Evolutionary conservation across 257 asterid species (phyloP), one percentile per base, ranked within the genome.

Genomic region (Euphrasia confusa): DNA sequence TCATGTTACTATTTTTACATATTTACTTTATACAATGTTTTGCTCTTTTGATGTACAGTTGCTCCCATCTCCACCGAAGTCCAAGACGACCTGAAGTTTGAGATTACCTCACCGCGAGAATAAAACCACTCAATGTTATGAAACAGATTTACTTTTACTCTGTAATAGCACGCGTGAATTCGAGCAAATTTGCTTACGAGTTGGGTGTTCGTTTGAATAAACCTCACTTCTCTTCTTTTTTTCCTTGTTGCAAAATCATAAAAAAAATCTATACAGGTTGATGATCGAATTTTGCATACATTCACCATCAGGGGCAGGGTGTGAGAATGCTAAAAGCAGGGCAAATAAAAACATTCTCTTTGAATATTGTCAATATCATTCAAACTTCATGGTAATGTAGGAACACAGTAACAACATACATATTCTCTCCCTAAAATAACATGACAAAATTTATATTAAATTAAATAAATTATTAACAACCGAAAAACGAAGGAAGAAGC

Each of bases 11-110:
- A 3, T 28, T 28, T 28, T 28, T 28, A 28, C 32, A 28, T 28
- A 28, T 28, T 28, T 1, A 28, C 32, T n/a, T 28, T 4, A 0
- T 3, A 48, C 15, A 49, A 5, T 49, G 50, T 3, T 13, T 10
- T 45, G 14, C 52, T 10, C 5, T 40, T 47, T 45, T 12, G 52
- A 4, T 45, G 7, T 55, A 75, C 88, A 88, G 96, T 75, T 88
- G 83, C 85, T 85, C 52, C 96, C 96, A 11, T 70, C 88, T 39
- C 76, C 80, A 17, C 75, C 69, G 57, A 88, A 85, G 80, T 71
- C 86, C 11, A 85, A 88, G 80, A n/a, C 96, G 12, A 64, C 83
- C 63, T 88, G 82, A 85, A 77, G 75, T 5, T 54, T 7, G 40
- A 35, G 40, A 7, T 35, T 35, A 65, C 26, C 48, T 63, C 54